Percentiles rank a stretch among this genome's conserved stretches.
These are phyloP conservation scores for Boletus pseudo-olivaceus DNA, from an alignment of 768 basidiomycete species.

Conservation along the genomic window DNA sequence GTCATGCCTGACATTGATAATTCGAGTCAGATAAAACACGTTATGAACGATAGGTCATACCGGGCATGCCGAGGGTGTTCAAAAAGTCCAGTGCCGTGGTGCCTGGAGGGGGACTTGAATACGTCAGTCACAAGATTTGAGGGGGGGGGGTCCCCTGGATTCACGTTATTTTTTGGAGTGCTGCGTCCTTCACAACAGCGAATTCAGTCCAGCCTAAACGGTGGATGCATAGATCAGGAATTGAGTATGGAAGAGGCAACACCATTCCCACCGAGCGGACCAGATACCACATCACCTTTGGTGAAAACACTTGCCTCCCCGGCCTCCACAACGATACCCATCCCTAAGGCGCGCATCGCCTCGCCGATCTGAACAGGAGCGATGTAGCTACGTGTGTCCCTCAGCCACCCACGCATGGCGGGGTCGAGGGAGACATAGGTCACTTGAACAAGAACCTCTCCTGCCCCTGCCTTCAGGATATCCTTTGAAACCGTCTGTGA, in stretches of 20 bases:
- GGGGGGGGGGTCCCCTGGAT: conserved; percentile 18
- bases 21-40: neutral
- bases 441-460: conserved; percentile 69
- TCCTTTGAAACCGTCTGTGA: conserved; percentile 50
- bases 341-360: conserved; percentile 28
- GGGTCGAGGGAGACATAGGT: conserved; percentile 83
- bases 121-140: neutral
- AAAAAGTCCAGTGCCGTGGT: conserved; percentile 71
- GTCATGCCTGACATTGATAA: conserved; percentile 60
- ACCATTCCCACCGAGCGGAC: conserved; percentile 49
- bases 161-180: conserved; percentile 53
- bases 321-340: conserved; percentile 62
- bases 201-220: conserved; percentile 75
- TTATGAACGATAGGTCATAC: conserved; percentile 36
- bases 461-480: conserved; percentile 46
- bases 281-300: conserved; percentile 68
- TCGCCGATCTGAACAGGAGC: neutral
- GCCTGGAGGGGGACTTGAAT: conserved; percentile 53
- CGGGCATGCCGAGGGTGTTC: conserved; percentile 71
- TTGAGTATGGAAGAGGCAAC: neutral
- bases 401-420: conserved; percentile 83
- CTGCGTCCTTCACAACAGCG: conserved; percentile 53
- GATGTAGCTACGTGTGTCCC: conserved; percentile 66
- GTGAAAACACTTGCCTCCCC: conserved; percentile 53
- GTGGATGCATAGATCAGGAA: neutral